Evolutionary conservation across 2,329 filamentous ascomycete genomes (phyloP).

Genomic region (Cucurbitaria berberidis): DNA sequence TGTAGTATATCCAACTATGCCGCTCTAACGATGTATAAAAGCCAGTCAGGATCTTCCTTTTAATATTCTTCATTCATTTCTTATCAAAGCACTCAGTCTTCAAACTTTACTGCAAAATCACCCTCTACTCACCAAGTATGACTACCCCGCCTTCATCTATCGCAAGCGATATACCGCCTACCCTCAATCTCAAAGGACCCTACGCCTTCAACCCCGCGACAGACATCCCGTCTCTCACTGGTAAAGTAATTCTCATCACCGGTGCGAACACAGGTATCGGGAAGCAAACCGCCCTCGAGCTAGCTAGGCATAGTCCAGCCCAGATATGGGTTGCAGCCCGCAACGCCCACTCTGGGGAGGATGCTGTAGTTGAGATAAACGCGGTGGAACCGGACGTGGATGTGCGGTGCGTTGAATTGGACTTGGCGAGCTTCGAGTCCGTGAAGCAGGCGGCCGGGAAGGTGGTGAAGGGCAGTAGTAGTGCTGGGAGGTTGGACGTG

Average conservation of each 20-base stretch:
- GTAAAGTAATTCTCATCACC: not conserved
- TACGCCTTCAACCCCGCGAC: not conserved
- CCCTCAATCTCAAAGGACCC: not conserved
- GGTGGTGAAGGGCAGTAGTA: not conserved
- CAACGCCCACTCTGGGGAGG: slow-evolving; percentile 12
- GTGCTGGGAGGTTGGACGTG: slow-evolving; percentile 45
- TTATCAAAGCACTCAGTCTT: not conserved
- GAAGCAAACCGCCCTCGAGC: slow-evolving; percentile 46
- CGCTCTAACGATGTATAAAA: not conserved
- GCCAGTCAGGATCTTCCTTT: too few relatives aligned
- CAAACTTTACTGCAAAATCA: not conserved
- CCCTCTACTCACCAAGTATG: not conserved
- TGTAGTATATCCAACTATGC: too few relatives aligned
- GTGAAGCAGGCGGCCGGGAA: not conserved
- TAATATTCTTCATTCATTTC: too few relatives aligned
- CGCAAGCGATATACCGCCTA: not conserved
- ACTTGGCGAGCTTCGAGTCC: slow-evolving; percentile 39
- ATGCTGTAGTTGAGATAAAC: slow-evolving; percentile 9
- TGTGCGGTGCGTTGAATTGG: slow-evolving; percentile 22
- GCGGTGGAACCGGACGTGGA: not conserved
- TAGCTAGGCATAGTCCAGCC: slow-evolving; percentile 48
- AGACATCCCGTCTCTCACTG: not conserved
- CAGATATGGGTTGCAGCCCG: slow-evolving; percentile 51
- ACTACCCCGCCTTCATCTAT: not conserved
- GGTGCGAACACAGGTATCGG: slow-evolving; percentile 50